phyloP scores from a whole-genome alignment of 2,329 filamentous ascomycete genomes.

The Huntiella savannae region DNA sequence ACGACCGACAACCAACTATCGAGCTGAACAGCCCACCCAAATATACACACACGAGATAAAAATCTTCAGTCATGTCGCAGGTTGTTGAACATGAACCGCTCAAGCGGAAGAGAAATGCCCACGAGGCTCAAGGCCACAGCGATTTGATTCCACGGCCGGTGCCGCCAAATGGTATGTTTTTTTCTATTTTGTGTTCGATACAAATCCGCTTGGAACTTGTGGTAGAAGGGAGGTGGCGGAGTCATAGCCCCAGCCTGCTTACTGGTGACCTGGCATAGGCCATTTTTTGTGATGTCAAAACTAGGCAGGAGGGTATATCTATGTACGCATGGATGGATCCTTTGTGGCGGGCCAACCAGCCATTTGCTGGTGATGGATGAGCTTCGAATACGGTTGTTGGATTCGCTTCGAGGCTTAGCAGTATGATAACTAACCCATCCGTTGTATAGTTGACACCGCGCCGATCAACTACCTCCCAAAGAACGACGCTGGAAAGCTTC shows the following conservation, averaged over 20 bases:
- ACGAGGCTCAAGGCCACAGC: constrained; percentile 7
- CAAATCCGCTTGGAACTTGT: not conserved
- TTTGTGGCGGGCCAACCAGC: no score
- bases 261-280: no score
- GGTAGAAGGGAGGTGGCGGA: not conserved
- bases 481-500: constrained; percentile 25
- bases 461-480: constrained; percentile 35
- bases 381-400: no score
- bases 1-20: not conserved
- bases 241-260: not conserved
- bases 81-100: constrained; percentile 7
- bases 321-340: no score
- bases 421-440: no score
- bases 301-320: no score
- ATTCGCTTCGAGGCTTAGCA: no score
- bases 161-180: constrained; percentile 9
- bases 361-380: no score
- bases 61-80: constrained; percentile 5
- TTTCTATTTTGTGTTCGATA: not conserved
- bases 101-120: constrained; percentile 11
- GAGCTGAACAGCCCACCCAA: not conserved
- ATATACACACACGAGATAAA: no score
- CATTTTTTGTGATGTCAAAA: no score
- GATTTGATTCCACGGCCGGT: constrained; percentile 10
- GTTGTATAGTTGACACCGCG: constrained; percentile 10